Conservation (phyloP, 306 rosid genomes). For the Geum urbanum region DNA sequence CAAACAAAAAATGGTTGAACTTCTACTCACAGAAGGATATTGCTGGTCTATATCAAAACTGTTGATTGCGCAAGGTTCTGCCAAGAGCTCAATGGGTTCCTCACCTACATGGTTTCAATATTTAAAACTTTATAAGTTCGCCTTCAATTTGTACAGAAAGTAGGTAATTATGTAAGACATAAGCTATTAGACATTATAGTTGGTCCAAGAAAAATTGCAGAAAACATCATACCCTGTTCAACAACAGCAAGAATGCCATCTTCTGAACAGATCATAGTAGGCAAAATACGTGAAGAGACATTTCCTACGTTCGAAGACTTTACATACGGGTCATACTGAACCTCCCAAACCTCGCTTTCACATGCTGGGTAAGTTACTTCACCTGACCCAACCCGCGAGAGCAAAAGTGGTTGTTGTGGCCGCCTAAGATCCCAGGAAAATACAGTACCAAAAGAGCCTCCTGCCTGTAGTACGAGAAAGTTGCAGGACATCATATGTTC, state of each 20-base stretch:
- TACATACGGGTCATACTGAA: conserved; percentile 65
- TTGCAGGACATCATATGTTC: background rate
- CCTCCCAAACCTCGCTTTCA: conserved; percentile 99
- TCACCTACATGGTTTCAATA: conserved; percentile 43
- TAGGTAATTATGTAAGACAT: conserved; percentile 2
- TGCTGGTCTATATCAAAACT: conserved; percentile 83
- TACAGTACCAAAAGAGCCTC: conserved; percentile 83
- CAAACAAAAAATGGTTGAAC: conserved; percentile 4
- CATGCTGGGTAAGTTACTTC: conserved; percentile 44
- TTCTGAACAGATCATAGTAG: conserved; percentile 86
- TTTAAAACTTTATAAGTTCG: conserved; percentile 10
- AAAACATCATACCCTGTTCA: conserved; percentile 63
- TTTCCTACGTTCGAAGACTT: conserved; percentile 46
- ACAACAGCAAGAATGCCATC: conserved; percentile 79
- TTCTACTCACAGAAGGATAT: conserved; percentile 70
- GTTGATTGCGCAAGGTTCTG: conserved; percentile 93
- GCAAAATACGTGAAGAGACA: conserved; percentile 62
- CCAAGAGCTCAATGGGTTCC: conserved; percentile 69
- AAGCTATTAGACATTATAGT: conserved; percentile 9
- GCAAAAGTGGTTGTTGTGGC: conserved; percentile 79
- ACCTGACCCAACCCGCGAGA: conserved; percentile 62
- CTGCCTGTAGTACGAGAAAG: conserved; percentile 48
- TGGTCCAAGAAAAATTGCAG: conserved; percentile 9
- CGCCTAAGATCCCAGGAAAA: conserved; percentile 97
- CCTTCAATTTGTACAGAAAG: background rate